These are phyloP conservation scores for Hura crepitans DNA, from an alignment of 441 rosid species.

Conservation along the genomic window DNA sequence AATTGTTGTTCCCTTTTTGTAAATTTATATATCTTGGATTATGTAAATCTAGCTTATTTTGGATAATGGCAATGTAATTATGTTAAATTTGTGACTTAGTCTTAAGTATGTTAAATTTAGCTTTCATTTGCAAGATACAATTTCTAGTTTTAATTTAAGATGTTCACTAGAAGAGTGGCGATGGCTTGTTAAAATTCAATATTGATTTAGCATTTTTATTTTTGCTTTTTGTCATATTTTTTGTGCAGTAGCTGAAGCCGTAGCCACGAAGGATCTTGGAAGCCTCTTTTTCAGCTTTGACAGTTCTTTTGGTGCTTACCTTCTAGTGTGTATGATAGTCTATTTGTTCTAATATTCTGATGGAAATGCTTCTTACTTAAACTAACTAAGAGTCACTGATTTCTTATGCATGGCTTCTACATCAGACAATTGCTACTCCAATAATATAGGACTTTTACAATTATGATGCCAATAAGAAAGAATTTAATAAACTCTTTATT, in stretches of 20 bases:
- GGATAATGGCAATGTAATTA: too few species aligned
- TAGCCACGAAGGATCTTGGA: constrained; percentile 60
- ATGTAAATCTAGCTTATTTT: too few species aligned
- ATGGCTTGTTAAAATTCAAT: too few species aligned
- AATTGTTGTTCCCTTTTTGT: too few species aligned
- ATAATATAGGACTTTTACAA: constrained; percentile 69
- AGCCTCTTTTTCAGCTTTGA: constrained; percentile 62
- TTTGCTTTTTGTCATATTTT: too few species aligned
- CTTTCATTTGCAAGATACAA: too few species aligned
- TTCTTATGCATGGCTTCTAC: constrained; percentile 50
- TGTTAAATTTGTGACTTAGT: too few species aligned
- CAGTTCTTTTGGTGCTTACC: constrained; percentile 68
- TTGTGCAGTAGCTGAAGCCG: constrained; percentile 44
- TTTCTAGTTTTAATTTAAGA: too few species aligned
- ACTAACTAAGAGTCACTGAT: neutral
- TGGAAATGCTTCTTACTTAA: neutral
- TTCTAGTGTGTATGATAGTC: constrained; percentile 41
- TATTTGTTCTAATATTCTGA: neutral
- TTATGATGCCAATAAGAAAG: constrained; percentile 51
- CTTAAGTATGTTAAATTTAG: too few species aligned
- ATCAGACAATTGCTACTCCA: constrained; percentile 55
- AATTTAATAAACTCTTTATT: constrained; percentile 49
- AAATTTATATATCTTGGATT: too few species aligned
- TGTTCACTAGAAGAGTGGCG: too few species aligned
- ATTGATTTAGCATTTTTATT: too few species aligned